A percentile compares a stretch with the other conserved stretches of the same genome.
These are phyloP conservation scores for Ophiostoma ips DNA, from an alignment of 2,329 filamentous ascomycete species.

Conservation along the genomic window DNA sequence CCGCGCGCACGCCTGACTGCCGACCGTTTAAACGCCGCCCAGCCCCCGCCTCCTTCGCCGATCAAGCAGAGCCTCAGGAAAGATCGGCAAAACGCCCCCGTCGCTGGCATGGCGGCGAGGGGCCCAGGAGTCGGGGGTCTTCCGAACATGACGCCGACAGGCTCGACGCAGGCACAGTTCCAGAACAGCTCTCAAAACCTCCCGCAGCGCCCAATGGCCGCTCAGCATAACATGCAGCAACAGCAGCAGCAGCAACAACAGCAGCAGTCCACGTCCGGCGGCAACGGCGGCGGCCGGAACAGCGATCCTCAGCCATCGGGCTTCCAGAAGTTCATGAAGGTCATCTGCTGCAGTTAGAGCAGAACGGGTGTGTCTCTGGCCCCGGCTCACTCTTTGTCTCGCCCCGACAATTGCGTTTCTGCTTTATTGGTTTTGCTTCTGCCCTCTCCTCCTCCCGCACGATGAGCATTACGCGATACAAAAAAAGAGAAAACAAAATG, in stretches of 20 bases:
- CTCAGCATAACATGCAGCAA: slow-evolving; percentile 46
- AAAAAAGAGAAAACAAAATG: background rate
- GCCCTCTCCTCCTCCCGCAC: background rate
- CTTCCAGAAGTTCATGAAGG: slow-evolving; percentile 86
- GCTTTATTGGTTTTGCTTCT: background rate
- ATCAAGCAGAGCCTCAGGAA: slow-evolving; percentile 64
- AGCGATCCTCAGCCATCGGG: slow-evolving; percentile 64
- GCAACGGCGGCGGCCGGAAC: slow-evolving; percentile 37
- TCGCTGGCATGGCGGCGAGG: slow-evolving; percentile 60
- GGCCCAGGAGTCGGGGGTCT: slow-evolving; percentile 60
- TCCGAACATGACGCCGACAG: slow-evolving; percentile 71
- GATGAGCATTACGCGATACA: background rate
- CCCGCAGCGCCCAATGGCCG: slow-evolving; percentile 48
- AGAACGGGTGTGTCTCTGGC: too few species aligned
- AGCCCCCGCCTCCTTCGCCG: slow-evolving; percentile 76
- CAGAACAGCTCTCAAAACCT: slow-evolving; percentile 89
- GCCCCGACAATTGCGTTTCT: background rate
- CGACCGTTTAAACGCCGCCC: slow-evolving; percentile 86
- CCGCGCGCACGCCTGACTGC: slow-evolving; percentile 54
- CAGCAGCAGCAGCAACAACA: slow-evolving; percentile 17
- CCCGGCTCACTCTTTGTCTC: slow-evolving; percentile 6
- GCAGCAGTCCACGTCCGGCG: too few species aligned
- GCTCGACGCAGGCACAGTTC: slow-evolving; percentile 90
- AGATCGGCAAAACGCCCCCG: slow-evolving; percentile 64
- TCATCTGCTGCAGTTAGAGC: slow-evolving; percentile 68